Conservation (phyloP, 352 stramenopile species). For the Globisporangium cylindrosporum region DNA sequence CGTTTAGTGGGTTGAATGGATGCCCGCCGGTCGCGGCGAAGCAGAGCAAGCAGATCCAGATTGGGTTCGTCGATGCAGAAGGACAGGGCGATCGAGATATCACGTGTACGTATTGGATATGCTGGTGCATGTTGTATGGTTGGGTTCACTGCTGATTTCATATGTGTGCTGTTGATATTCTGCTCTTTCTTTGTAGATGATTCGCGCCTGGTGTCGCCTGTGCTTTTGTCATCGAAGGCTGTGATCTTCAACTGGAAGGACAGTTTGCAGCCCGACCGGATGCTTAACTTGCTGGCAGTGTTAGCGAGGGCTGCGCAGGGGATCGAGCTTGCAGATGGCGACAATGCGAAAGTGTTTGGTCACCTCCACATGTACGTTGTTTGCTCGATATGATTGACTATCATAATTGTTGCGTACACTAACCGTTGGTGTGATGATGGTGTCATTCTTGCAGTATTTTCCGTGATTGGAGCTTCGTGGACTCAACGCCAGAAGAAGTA, state of each 20-base stretch:
- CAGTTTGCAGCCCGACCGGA: conserved; percentile 80
- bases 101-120: conserved; percentile 49
- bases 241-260: conserved; percentile 92
- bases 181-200: conserved; percentile 39
- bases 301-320: conserved; percentile 75
- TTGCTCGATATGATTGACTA: neutral
- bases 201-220: conserved; percentile 77
- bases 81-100: conserved; percentile 85
- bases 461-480: conserved; percentile 87
- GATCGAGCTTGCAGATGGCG: conserved; percentile 73
- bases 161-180: conserved; percentile 6
- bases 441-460: conserved; percentile 50
- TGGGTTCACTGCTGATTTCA: neutral
- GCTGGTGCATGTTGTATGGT: neutral
- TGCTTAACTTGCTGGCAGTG: conserved; percentile 82
- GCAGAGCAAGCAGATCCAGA: conserved; percentile 41
- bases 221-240: conserved; percentile 81
- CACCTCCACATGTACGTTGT: conserved; percentile 81
- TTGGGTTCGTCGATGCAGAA: conserved; percentile 87
- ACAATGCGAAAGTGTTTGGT: conserved; percentile 82
- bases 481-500: conserved; percentile 78
- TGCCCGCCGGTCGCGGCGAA: conserved; percentile 37
- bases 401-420: neutral
- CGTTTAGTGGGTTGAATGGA: conserved; percentile 71
- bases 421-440: neutral